Percentiles rank a stretch among this genome's conserved stretches.
These are phyloP conservation scores for Russula sp. DNA, from an alignment of 768 basidiomycete species.

Conservation along the genomic window DNA sequence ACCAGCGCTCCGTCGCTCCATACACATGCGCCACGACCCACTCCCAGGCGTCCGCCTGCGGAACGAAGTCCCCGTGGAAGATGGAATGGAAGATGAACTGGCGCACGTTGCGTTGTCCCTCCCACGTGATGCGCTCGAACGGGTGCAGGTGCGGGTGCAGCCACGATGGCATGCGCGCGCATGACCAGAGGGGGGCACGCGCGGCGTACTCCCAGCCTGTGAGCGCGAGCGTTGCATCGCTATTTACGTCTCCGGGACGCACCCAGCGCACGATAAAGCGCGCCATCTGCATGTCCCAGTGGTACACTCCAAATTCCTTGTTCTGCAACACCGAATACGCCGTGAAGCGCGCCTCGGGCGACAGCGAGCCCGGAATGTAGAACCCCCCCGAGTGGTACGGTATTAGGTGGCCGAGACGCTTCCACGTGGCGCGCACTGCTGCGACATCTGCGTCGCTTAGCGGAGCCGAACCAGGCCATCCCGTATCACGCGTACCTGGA, in stretches of 20 bases:
- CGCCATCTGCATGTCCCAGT: constrained; percentile 29
- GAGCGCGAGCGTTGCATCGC: constrained; percentile 21
- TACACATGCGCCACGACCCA: constrained; percentile 28
- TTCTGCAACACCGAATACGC: constrained; percentile 25
- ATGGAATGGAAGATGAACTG: constrained; percentile 23
- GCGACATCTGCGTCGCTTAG: constrained; percentile 25
- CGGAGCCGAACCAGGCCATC: constrained; percentile 16
- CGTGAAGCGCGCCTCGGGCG: constrained; percentile 23
- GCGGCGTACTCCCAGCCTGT: constrained; percentile 30
- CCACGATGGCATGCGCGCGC: constrained; percentile 29
- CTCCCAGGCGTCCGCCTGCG: constrained; percentile 20
- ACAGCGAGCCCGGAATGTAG: constrained; percentile 26
- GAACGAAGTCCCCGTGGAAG: constrained; percentile 18
- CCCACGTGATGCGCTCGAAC: constrained; percentile 24
- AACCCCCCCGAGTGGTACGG: constrained; percentile 28
- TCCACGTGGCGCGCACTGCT: constrained; percentile 26
- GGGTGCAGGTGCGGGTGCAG: constrained; percentile 21
- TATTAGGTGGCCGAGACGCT: constrained; percentile 23
- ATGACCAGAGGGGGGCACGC: constrained; percentile 30
- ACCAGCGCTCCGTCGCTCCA: constrained; percentile 29
- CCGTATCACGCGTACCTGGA: constrained; percentile 16
- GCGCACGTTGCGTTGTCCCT: constrained; percentile 24
- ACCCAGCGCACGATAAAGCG: constrained; percentile 27
- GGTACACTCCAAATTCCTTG: constrained; percentile 25
- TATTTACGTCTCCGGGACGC: constrained; percentile 13